phyloP scores from a whole-genome alignment of 2,329 filamentous ascomycete species.

The Verticillium isaacii region DNA sequence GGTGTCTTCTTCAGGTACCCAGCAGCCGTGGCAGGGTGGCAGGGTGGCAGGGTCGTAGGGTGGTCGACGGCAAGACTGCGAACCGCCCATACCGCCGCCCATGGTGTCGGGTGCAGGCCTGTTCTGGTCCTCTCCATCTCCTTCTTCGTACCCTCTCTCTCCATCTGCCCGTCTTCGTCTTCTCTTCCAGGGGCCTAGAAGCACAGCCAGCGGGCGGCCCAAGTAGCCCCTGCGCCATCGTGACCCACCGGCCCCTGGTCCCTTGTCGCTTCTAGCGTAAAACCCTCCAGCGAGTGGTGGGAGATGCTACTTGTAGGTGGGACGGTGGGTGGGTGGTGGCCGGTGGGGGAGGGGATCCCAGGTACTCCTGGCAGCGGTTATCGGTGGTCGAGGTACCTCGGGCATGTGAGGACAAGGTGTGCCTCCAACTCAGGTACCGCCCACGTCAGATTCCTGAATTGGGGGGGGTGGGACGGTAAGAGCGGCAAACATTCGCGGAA shows the following conservation, averaged over 20 bases:
- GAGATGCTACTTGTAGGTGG: background rate
- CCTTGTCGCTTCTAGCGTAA: background rate
- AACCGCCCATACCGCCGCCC: background rate
- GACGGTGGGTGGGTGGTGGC: background rate
- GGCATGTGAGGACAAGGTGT: background rate
- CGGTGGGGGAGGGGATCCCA: background rate
- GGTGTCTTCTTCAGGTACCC: background rate
- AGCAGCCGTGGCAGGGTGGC: background rate
- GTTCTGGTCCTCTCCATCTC: background rate
- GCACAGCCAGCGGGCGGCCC: conserved; percentile 9
- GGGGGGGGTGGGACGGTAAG: background rate
- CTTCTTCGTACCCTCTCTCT: background rate
- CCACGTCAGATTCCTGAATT: background rate
- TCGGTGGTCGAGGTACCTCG: background rate
- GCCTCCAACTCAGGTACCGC: background rate
- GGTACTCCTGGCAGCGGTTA: background rate
- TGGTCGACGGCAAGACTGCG: background rate
- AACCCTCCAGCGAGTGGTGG: background rate
- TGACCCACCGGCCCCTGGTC: background rate
- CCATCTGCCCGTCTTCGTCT: background rate
- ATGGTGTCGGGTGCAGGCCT: background rate
- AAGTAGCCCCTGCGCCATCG: conserved; percentile 12
- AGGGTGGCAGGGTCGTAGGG: no score
- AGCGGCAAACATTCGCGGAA: background rate
- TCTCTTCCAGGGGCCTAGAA: background rate